Base-by-base conservation (phyloP, 768 basidiomycete species). In the Amanita polypyramis region DNA sequence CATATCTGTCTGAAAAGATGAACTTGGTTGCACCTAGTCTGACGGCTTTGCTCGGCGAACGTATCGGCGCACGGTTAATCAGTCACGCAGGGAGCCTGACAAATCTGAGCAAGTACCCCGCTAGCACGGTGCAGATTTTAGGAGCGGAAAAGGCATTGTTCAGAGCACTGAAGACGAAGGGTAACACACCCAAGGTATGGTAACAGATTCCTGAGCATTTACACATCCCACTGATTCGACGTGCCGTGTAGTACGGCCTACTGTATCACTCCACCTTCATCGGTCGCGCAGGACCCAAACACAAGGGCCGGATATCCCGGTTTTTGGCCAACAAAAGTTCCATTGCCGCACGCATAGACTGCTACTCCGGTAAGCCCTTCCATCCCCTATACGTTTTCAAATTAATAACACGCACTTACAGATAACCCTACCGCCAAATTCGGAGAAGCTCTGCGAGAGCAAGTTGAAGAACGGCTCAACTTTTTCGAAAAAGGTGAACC, bases 271-370 rank as follows among this genome's bases (percentile, higher is more conserved):
- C 93, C 15, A 75, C 92, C 1, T 97, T 96, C 71, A 97, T 98
- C 62, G 93, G 92, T 9, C 87, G 93, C 37, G 95, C 95, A 4
- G 89, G 83, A 14, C 76, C 91, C 36, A 95, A 93, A 66, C 80
- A 88, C 74, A 98, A 97, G 73, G 95, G 95, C 8, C 85, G 95
- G 47, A 97, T 97, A 61, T 96, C 94, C 3, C 84, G 95, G n/a
- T 98, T 97, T 78, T 74, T 98, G 6, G 95, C 95, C 33, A 98
- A 98, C 76, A 98, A 98, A 67, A 93, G 91, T 61, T 94, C 93
- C 47, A 97, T 98, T 56, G 95, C 95, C 1, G 88, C 91, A 12
- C 77, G 95, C 47, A 97, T 98, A 66, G 95, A 98, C 63, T 97
- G 93, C 65, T 98, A 87, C 61, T 73, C 84, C 2, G 89, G 89